Conservation (phyloP, 2,329 filamentous ascomycete species). For the Colletotrichum viniferum region DNA sequence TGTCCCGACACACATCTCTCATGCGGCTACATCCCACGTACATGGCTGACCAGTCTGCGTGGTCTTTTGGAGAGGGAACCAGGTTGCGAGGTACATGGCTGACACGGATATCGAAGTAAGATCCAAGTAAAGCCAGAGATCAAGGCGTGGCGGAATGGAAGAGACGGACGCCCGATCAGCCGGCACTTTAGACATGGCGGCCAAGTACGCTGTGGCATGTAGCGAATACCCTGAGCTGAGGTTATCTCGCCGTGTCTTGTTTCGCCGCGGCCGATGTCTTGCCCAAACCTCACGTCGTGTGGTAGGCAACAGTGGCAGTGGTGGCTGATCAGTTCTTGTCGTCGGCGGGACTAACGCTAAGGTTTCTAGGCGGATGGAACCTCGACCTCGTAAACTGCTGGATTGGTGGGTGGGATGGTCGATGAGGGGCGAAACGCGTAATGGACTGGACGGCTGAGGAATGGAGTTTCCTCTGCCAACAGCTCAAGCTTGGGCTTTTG, state of each 20-base stretch:
- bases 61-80: background rate
- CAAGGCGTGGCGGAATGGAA: background rate
- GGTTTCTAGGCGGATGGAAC: conserved; percentile 13
- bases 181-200: background rate
- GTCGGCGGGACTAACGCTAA: conserved; percentile 6
- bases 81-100: background rate
- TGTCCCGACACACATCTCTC: conserved; percentile 7
- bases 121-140: background rate
- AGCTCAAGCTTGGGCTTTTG: background rate
- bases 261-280: background rate
- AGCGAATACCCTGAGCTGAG: background rate
- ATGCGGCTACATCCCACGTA: conserved; percentile 1
- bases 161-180: background rate
- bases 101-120: background rate
- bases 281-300: background rate
- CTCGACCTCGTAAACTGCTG: background rate
- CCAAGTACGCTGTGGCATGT: background rate
- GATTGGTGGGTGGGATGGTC: conserved; percentile 12
- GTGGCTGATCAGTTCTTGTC: conserved; percentile 2
- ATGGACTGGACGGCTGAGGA: conserved; percentile 1
- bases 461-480: background rate
- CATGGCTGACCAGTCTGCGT: background rate
- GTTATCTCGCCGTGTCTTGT: background rate
- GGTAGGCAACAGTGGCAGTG: background rate
- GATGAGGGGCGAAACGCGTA: conserved; percentile 22